Evolutionary conservation across 2,329 filamentous ascomycete genomes (phyloP), one percentile per base, ranked within the genome.

Genomic region (Cytospora paraplurivora): DNA sequence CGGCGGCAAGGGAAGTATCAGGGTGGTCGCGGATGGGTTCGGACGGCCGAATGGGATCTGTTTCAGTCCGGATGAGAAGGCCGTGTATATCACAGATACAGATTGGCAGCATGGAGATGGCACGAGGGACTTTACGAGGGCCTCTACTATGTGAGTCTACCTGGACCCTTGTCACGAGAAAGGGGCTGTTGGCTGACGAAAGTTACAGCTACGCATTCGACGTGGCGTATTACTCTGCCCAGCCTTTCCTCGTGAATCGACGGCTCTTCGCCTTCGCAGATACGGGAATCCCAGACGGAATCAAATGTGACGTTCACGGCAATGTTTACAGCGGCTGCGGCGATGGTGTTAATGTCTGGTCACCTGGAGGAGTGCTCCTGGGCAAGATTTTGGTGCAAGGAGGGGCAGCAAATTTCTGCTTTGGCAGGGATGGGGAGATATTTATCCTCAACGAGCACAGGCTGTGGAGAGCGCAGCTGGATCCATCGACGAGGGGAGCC

Each of bases 231-330:
- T 59, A 69, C 52, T 67, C 67, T 13, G 67, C 68, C 3, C 64
- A 74, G n/a, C 78, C 77, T 0, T 78, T 80, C 51, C 71, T 85
- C 32, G 71, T 67, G 1, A 84, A 84, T 67, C 75, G 78, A 17
- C 75, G 82, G 35, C 69, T 85, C 0, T 85, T 86, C 64, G 79
- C 81, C 2, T 79, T 81, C 69, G 78, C 79, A 0, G 77, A 80
- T 49, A 73, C 69, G 0, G 81, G 81, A 0, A 74, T 82, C 3
- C 82, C 82, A 0, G 79, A 75, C 65, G 77, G 75, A n/a, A 79
- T 82, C 62, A 80, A 81, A 62, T 79, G 76, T 62, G 80, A 82
- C 56, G 66, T 74, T 0, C 58, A 75, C 5, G 81, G 81, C 0
- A 82, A 83, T 59, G 77, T 84, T 0, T 83, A 82, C 67, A 73